Conservation (phyloP, 108 stramenopile genomes). For the Cyclostephanos tholiformis region DNA sequence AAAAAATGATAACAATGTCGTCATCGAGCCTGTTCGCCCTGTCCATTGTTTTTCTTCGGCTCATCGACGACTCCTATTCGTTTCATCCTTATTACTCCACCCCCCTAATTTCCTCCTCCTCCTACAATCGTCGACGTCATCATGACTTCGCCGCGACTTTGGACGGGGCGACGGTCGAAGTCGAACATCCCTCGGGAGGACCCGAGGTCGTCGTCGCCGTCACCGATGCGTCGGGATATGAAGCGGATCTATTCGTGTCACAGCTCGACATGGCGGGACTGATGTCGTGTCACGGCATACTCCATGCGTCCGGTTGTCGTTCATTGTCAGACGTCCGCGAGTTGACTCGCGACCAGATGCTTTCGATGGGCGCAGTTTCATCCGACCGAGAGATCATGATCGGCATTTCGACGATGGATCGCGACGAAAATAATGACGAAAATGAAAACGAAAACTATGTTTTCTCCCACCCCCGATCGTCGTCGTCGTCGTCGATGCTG, state of each 20-base stretch:
- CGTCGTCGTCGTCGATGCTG: background rate
- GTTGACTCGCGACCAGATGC: background rate
- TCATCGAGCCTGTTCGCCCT: too few relatives aligned
- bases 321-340: background rate
- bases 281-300: constrained; percentile 7
- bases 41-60: too few relatives aligned
- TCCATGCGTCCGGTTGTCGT: constrained; percentile 7
- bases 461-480: background rate
- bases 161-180: too few relatives aligned
- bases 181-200: too few relatives aligned
- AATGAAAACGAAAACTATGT: background rate
- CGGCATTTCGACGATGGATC: background rate
- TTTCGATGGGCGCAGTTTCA: background rate
- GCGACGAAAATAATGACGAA: background rate
- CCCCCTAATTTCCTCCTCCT: too few relatives aligned
- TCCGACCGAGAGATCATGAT: background rate
- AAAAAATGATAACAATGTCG: background rate
- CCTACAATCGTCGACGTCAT: too few relatives aligned
- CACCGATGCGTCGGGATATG: background rate
- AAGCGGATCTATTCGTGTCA: background rate
- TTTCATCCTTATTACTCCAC: too few relatives aligned
- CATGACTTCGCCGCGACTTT: too few relatives aligned
- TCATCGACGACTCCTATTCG: too few relatives aligned
- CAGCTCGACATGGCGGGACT: background rate
- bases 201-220: background rate